These are phyloP conservation scores for Talaromyces trachyspermus DNA, from an alignment of 495 filamentous ascomycete genomes.

Conservation along the genomic window DNA sequence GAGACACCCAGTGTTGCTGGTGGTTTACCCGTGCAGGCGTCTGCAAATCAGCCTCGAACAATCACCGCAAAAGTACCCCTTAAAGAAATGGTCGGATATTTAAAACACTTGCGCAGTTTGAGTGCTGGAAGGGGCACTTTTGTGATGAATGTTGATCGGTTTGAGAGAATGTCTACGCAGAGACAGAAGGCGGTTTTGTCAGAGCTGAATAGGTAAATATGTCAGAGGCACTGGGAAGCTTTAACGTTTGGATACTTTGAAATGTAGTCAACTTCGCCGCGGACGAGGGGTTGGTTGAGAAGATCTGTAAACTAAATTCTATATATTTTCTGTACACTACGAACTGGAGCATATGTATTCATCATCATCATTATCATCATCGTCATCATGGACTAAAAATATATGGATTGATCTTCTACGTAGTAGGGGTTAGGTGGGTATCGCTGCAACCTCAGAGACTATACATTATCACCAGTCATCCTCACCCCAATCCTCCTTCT, in stretches of 20 bases:
- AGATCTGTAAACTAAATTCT: too few species aligned
- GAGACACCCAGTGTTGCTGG: slow-evolving; percentile 35
- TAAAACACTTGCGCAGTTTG: slow-evolving; percentile 80
- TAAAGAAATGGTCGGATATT: slow-evolving; percentile 95
- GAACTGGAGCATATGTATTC: too few species aligned
- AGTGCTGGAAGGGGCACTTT: slow-evolving; percentile 87
- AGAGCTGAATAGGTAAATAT: slow-evolving; percentile 28
- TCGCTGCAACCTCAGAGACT: slow-evolving; percentile 1
- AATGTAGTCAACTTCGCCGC: too few species aligned
- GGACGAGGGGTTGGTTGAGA: too few species aligned
- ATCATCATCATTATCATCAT: too few species aligned
- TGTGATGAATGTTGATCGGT: slow-evolving; percentile 84
- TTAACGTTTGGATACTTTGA: slow-evolving; percentile 18
- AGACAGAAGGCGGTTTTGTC: slow-evolving; percentile 50
- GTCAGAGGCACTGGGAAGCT: slow-evolving; percentile 9
- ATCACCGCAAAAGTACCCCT: slow-evolving; percentile 83
- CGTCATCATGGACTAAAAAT: not conserved
- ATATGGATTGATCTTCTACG: too few species aligned
- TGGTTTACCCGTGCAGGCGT: slow-evolving; percentile 12
- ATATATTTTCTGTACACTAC: not conserved
- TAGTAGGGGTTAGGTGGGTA: not conserved
- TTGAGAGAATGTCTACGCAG: slow-evolving; percentile 71
- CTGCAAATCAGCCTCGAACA: slow-evolving; percentile 41
- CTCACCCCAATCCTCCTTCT: slow-evolving; percentile 58
- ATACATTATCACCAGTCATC: slow-evolving; percentile 44